These are phyloP conservation scores for Elsinoe australis DNA, from an alignment of 2,329 filamentous ascomycete species.

Conservation along the genomic window DNA sequence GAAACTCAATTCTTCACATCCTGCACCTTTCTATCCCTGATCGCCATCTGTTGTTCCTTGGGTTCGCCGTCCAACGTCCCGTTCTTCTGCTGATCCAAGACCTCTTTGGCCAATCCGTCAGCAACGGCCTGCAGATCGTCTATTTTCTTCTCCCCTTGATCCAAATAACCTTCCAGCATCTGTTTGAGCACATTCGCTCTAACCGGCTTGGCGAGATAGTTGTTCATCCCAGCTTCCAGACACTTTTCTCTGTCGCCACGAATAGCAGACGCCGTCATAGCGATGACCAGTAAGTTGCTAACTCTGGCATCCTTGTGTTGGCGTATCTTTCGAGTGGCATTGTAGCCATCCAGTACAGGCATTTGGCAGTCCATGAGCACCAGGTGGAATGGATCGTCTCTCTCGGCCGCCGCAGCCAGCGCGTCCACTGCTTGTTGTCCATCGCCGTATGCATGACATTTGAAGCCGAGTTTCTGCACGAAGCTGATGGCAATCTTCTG, in stretches of 20 bases:
- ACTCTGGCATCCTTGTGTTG: constrained; percentile 69
- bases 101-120: constrained; percentile 36
- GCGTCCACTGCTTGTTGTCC: constrained; percentile 82
- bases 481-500: constrained; percentile 91
- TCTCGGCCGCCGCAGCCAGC: constrained; percentile 61
- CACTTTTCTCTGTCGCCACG: constrained; percentile 93
- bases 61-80: neutral
- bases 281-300: constrained; percentile 80
- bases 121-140: constrained; percentile 42
- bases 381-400: constrained; percentile 74
- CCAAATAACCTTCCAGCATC: constrained; percentile 65
- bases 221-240: constrained; percentile 93
- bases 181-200: constrained; percentile 76
- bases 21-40: neutral
- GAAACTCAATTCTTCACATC: neutral
- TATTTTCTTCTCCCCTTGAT: constrained; percentile 39
- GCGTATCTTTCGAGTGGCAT: constrained; percentile 76
- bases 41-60: neutral
- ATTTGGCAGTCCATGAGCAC: constrained; percentile 96
- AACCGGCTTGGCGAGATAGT: constrained; percentile 94
- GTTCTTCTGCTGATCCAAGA: constrained; percentile 22
- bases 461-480: constrained; percentile 75
- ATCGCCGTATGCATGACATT: constrained; percentile 83
- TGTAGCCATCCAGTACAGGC: constrained; percentile 87
- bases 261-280: constrained; percentile 94